phyloP scores from a whole-genome alignment of 805 yeast species.

The Metschnikowia lachancei region DNA sequence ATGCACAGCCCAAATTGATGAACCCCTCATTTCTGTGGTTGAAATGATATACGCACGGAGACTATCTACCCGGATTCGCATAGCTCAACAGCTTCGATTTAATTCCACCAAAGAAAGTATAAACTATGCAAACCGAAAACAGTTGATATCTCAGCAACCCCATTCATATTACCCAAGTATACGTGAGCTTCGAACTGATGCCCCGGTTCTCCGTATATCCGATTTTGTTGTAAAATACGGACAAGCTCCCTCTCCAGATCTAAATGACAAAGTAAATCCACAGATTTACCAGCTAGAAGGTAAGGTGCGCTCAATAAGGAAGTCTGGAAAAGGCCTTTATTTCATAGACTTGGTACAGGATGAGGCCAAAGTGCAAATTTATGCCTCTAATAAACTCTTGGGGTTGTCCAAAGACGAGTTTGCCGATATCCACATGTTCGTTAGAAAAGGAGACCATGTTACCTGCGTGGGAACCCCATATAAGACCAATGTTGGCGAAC shows the following conservation, averaged over 20 bases:
- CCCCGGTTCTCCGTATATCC: slow-evolving; percentile 33
- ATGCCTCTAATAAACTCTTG: slow-evolving; percentile 53
- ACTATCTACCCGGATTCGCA: neutral
- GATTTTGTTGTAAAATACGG: slow-evolving; percentile 35
- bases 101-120: slow-evolving; percentile 9
- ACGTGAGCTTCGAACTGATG: slow-evolving; percentile 1
- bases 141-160: slow-evolving; percentile 13
- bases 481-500: slow-evolving; percentile 71
- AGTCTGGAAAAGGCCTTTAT: slow-evolving; percentile 64
- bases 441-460: slow-evolving; percentile 73
- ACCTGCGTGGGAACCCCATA: slow-evolving; percentile 70
- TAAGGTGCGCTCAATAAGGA: slow-evolving; percentile 54
- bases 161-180: slow-evolving; percentile 16
- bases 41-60: neutral
- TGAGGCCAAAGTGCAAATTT: slow-evolving; percentile 54
- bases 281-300: slow-evolving; percentile 44
- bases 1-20: too few species aligned
- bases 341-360: slow-evolving; percentile 73
- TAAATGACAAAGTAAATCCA: slow-evolving; percentile 10
- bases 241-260: slow-evolving; percentile 17
- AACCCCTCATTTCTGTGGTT: neutral
- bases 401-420: slow-evolving; percentile 44
- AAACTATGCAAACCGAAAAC: slow-evolving; percentile 15
- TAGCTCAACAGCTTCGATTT: slow-evolving; percentile 1
- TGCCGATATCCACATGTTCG: slow-evolving; percentile 31